Evolutionary conservation across 208 protist species (phyloP), one percentile per base, ranked within the genome.

Genomic region (Trypanosoma rangeli): DNA sequence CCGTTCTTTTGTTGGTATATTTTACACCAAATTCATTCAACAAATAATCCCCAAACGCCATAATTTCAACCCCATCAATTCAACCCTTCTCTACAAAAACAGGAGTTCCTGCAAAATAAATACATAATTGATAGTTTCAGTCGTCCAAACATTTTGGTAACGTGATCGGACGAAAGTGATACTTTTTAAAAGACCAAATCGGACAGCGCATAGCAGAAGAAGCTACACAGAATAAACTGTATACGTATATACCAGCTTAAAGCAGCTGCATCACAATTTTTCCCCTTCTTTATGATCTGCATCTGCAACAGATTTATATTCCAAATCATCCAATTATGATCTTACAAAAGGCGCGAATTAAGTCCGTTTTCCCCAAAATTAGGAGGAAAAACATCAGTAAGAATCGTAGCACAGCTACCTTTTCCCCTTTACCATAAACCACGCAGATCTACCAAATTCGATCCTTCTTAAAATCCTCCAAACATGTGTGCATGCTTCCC

Each of bases 11-110:
- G 75, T 97, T 97, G 0, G 86, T 91, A 70, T 90, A 79, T 20
- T 48, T 37, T 4, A 77, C 84, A 29, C 92, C 68, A 70, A 97
- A 97, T 64, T 97, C 75, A 77, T 95, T 94, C 55, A 97, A 78
- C 22, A 97, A 73, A 62, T 96, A 95, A 20, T 92, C 93, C 61
- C 97, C 88, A 31, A 78, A 86, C 12, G 79, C 90, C 84, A 96
- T 95, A 50, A 96, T 81, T 78, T 97, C 94, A 3, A 97, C 91
- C 28, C 90, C 94, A 80, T 97, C 94, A 68, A 94, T 97, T 26
- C 91, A 89, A 2, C 85, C 89, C 29, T 80, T 70, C 64, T 83
- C 59, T 1, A 90, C 89, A 8, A 94, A 61, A 22, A 35, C 33
- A 3, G 88, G 86, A 0, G 78, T 72, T 7, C 48, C 57, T 44